Conservation (phyloP, 306 rosid genomes). For the Citrullus amarus region DNA sequence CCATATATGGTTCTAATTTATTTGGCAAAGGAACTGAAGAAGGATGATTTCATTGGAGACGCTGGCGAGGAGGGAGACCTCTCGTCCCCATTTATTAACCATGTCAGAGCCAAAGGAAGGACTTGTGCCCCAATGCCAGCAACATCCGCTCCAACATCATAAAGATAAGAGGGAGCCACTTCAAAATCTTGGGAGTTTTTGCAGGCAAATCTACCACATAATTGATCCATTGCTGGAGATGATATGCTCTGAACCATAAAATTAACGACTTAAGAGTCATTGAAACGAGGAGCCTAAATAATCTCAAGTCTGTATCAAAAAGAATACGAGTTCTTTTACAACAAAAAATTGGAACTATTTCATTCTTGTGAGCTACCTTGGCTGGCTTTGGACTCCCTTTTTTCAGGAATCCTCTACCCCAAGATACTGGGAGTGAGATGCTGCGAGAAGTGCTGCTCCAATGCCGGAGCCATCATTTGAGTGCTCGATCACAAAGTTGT, state of each 20-base stretch:
- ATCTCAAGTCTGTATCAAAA: slow-evolving; percentile 8
- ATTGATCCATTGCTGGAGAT: slow-evolving; percentile 4
- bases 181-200: background rate
- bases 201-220: slow-evolving; percentile 8
- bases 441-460: slow-evolving; percentile 94
- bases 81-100: slow-evolving; percentile 1
- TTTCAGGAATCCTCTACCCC: slow-evolving; percentile 44
- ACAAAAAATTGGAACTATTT: slow-evolving; percentile 21
- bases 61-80: background rate
- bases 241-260: slow-evolving; percentile 21
- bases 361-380: slow-evolving; percentile 18
- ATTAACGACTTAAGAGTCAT: background rate
- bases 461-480: slow-evolving; percentile 88
- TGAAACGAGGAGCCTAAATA: slow-evolving; percentile 8
- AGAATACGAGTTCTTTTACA: slow-evolving; percentile 8
- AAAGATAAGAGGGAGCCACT: background rate
- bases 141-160: background rate
- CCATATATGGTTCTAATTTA: slow-evolving; percentile 8
- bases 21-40: background rate
- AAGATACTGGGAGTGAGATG: slow-evolving; percentile 78
- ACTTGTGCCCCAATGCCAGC: background rate
- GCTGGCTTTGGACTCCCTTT: slow-evolving; percentile 10
- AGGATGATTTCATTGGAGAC: background rate
- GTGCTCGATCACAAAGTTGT: slow-evolving; percentile 42
- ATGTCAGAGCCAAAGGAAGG: background rate